Evolutionary conservation across 768 basidiomycete genomes (phyloP), one percentile per base, ranked within the genome.

Genomic region (Pisolithus microcarpus): DNA sequence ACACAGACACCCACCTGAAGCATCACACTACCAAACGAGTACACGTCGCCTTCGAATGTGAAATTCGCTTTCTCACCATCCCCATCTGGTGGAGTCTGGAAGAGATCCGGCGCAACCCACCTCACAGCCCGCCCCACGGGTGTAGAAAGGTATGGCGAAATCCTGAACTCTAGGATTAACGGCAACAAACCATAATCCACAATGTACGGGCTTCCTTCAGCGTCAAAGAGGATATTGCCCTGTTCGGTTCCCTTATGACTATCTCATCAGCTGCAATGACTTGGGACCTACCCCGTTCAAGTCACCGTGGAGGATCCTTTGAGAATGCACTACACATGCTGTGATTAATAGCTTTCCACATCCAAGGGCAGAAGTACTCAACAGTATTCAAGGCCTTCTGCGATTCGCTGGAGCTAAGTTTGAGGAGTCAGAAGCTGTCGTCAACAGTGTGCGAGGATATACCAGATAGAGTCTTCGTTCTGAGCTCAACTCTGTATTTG

Each of bases 61-160:
- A 38, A 43, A 10, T 11, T 16, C 16, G 16, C 7, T 19, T 23
- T 37, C 18, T 43, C 10, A 9, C 31, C 38, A 26, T 51, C 50
- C 15, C 15, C 48, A 16, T 8, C 37, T 24, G 66, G 60, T 11
- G 61, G 53, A n/a, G 57, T 26, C 15, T 58, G 61, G 50, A 72
- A 75, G 4, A 76, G 56, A 15, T 67, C 56, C 1, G 72, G 60
- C 39, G 74, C 75, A n/a, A 73, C 70, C 73, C 75, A 76, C 0
- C 75, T 67, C 36, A 74, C 68, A 53, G 0, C 74, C 7, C 77
- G 75, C 16, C 71, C 70, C 26, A 76, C 59, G n/a, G 62, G 59
- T 5, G 64, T 64, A 1, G 64, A 61, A 53, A 60, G 43, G 48
- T 65, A 67, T 6, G 57, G 55, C 15, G 53, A 57, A 8, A 51